Base-by-base conservation (phyloP, 2,329 filamentous ascomycete genomes). In the Aspergillus sp. region DNA sequence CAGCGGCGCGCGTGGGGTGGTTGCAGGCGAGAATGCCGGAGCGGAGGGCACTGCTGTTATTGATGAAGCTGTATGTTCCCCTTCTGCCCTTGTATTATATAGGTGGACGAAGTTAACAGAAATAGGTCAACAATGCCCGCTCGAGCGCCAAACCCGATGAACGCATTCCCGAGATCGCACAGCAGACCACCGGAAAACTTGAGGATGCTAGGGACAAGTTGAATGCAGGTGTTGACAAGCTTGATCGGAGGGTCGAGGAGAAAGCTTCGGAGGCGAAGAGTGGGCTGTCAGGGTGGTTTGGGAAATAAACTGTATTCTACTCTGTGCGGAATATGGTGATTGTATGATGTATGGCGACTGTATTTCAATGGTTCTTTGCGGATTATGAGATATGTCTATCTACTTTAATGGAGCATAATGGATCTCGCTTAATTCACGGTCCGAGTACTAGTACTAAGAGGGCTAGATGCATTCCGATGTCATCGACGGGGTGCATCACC, bases 271-370 rank as follows among this genome's bases (percentile, higher is more conserved):
- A 95, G 75, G 86, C 89, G 41, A 95, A 95, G 82, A 81, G 83
- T 60, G 85, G 86, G 54, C 70, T 95, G 60, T 87, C 85, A 38
- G 81, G 86, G 66, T 96, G 90, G 90, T 95, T 96, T 62, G 85
- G 89, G 42, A 65, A 65, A 53, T 66, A 60, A 6, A 37, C n/a
- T 15, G 33, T 37, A 37, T n/a, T 37, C n/a, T 19, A 2, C 7
- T 37, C 7, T 30, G 9, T 30, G 4, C 20, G 10, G 4, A 12
- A n/a, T 15, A 19, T 5, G 33, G 33, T 37, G n/a, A 19, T 17
- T 7, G 9, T 37, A 37, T 37, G n/a, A 37, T 37, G 33, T 37
- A 37, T 19, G 6, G n/a, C 33, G 9, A 15, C n/a, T 37, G 33
- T 37, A 15, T 37, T 15, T 15, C n/a, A 10, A 37, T 15, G n/a